Conservation (phyloP, 768 basidiomycete genomes). For the Fibroporia radiculosa region DNA sequence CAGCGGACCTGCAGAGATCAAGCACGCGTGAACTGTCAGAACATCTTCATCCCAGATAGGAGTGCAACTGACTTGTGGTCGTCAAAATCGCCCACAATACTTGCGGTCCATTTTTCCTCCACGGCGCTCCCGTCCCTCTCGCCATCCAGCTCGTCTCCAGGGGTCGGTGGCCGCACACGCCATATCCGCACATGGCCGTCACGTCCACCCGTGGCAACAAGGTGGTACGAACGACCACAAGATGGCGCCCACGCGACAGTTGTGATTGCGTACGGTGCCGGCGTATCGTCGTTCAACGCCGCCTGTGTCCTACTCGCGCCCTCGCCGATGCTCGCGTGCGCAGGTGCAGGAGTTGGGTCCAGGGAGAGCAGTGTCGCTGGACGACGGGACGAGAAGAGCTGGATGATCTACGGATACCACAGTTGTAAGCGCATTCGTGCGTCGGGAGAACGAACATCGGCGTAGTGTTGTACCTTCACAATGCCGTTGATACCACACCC, state of each 20-base stretch:
- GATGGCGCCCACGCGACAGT: slow-evolving; percentile 91
- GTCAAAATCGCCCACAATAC: slow-evolving; percentile 78
- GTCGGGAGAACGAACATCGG: background rate
- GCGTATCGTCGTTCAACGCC: slow-evolving; percentile 20
- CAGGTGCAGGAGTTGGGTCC: slow-evolving; percentile 36
- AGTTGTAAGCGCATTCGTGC: background rate
- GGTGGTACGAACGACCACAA: slow-evolving; percentile 90
- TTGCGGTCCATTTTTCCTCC: slow-evolving; percentile 64
- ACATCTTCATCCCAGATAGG: background rate
- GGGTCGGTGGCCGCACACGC: slow-evolving; percentile 58
- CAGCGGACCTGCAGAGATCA: slow-evolving; percentile 44
- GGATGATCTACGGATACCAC: slow-evolving; percentile 49
- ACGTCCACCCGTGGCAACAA: slow-evolving; percentile 83
- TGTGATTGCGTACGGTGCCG: slow-evolving; percentile 58
- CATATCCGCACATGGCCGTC: slow-evolving; percentile 90
- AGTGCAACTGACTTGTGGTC: slow-evolving; percentile 59
- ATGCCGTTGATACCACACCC: slow-evolving; percentile 64
- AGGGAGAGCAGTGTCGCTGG: slow-evolving; percentile 58
- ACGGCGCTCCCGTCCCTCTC: slow-evolving; percentile 29
- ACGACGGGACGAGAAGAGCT: slow-evolving; percentile 60
- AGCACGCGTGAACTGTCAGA: background rate
- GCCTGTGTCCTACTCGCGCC: slow-evolving; percentile 18
- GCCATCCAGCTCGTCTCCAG: slow-evolving; percentile 22
- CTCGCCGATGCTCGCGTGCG: slow-evolving; percentile 10
- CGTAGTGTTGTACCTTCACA: slow-evolving; percentile 68